Evolutionary conservation across 306 rosid species (phyloP).

Genomic region (Begonia fuchsioides): DNA sequence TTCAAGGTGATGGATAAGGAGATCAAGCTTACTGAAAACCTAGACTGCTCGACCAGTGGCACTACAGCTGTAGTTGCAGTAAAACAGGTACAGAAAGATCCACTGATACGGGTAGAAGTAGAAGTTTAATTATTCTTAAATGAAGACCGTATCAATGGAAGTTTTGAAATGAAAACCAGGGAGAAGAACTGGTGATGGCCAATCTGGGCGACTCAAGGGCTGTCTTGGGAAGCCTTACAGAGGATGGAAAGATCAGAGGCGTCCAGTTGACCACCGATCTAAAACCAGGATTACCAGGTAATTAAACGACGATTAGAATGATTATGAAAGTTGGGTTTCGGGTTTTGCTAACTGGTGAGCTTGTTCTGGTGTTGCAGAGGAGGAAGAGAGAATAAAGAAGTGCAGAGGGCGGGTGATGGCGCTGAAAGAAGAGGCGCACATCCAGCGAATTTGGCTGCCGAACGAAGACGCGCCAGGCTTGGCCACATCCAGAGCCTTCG

Average conservation of each 20-base stretch:
- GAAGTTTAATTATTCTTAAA: background rate
- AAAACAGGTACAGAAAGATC: conserved; percentile 27
- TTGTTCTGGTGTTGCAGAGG: conserved; percentile 19
- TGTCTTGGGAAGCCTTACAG: conserved; percentile 38
- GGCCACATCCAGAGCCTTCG: conserved; percentile 79
- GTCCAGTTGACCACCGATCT: conserved; percentile 61
- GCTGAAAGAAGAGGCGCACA: conserved; percentile 37
- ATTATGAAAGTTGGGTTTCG: background rate
- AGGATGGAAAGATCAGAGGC: conserved; percentile 22
- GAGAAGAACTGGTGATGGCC: conserved; percentile 43
- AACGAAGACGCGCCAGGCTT: conserved; percentile 38
- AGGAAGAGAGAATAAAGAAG: conserved; percentile 43
- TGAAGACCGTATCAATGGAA: background rate
- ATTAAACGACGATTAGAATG: background rate
- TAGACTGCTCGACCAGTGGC: conserved; percentile 53
- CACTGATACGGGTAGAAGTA: background rate
- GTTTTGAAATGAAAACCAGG: conserved; percentile 21
- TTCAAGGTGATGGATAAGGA: conserved; percentile 64
- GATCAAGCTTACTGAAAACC: conserved; percentile 36
- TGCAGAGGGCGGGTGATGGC: conserved; percentile 51
- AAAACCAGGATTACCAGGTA: conserved; percentile 59
- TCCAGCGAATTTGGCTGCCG: conserved; percentile 58
- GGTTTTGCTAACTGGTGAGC: background rate
- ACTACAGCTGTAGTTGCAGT: conserved; percentile 50
- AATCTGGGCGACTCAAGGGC: conserved; percentile 87